phyloP scores from a whole-genome alignment of 495 filamentous ascomycete genomes.

The Apodospora peruviana region DNA sequence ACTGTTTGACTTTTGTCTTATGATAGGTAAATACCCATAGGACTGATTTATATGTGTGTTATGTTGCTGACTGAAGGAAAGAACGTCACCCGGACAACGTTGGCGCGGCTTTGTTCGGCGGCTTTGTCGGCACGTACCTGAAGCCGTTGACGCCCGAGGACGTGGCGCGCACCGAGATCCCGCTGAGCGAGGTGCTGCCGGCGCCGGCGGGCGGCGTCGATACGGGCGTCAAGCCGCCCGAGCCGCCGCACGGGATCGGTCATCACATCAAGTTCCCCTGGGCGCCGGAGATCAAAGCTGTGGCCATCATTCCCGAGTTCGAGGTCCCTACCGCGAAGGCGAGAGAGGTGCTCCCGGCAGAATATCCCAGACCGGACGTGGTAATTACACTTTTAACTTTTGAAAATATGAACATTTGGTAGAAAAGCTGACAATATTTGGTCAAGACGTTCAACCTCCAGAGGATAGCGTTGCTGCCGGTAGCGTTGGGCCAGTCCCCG shows the following conservation, averaged over 20 bases:
- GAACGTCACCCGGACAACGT: conserved; percentile 98
- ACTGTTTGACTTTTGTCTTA: conserved; percentile 89
- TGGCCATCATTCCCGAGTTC: conserved; percentile 92
- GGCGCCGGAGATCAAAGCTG: conserved; percentile 88
- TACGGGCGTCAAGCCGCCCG: conserved; percentile 74
- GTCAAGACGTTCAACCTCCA: conserved; percentile 85
- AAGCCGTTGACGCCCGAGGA: conserved; percentile 84
- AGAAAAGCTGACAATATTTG: no score
- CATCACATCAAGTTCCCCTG: conserved; percentile 90
- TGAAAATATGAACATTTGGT: no score
- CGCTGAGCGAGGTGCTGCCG: conserved; percentile 88
- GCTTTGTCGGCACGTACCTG: conserved; percentile 94
- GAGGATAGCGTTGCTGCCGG: conserved; percentile 79
- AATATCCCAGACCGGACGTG: conserved; percentile 72
- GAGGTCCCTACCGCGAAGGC: conserved; percentile 87
- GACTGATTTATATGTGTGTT: no score
- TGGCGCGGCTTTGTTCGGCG: conserved; percentile 87
- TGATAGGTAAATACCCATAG: no score
- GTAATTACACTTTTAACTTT: conserved; percentile 40
- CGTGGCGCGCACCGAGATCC: conserved; percentile 81
- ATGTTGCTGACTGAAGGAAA: no score
- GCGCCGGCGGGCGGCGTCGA: conserved; percentile 81
- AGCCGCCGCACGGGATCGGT: conserved; percentile 85
- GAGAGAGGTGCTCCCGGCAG: conserved; percentile 69
- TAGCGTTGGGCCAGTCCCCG: conserved; percentile 77